These are phyloP conservation scores for Cyberlindnera xishuangbannaensis DNA, from an alignment of 805 yeast species.

Conservation along the genomic window DNA sequence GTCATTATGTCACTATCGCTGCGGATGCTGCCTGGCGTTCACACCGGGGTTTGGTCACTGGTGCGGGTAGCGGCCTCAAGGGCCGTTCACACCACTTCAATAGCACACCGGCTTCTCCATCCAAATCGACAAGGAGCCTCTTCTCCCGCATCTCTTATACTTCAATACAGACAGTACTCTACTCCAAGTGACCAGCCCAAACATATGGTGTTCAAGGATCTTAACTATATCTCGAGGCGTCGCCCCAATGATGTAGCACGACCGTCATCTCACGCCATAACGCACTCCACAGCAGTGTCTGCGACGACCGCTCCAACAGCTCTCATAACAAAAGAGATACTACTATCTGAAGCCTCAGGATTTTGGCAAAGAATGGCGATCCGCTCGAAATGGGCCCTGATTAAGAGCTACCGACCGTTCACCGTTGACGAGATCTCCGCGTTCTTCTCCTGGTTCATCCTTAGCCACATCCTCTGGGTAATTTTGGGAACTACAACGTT, in stretches of 20 bases:
- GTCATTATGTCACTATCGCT: too few species aligned
- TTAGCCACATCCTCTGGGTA: conserved; percentile 77
- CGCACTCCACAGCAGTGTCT: conserved; percentile 3
- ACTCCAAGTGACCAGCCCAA: too few species aligned
- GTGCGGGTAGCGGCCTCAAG: too few species aligned
- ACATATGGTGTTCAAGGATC: conserved; percentile 14
- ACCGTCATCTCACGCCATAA: background rate
- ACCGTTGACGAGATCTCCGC: conserved; percentile 86
- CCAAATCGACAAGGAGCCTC: background rate
- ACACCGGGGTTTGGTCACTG: too few species aligned
- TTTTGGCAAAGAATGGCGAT: conserved; percentile 41
- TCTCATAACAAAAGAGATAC: conserved; percentile 13
- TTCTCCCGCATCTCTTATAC: too few species aligned
- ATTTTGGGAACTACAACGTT: conserved; percentile 88
- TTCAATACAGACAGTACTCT: too few species aligned
- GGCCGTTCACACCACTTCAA: background rate
- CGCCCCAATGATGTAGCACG: too few species aligned
- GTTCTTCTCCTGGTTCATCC: conserved; percentile 80
- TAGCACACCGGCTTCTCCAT: background rate
- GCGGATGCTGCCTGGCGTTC: too few species aligned
- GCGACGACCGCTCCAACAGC: conserved; percentile 2
- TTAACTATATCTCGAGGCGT: conserved; percentile 15
- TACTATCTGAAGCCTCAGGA: conserved; percentile 16
- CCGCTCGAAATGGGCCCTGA: conserved; percentile 68
- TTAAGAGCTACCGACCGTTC: conserved; percentile 75